phyloP scores from a whole-genome alignment of 495 filamentous ascomycete species.

The Tetracladium setigerum region DNA sequence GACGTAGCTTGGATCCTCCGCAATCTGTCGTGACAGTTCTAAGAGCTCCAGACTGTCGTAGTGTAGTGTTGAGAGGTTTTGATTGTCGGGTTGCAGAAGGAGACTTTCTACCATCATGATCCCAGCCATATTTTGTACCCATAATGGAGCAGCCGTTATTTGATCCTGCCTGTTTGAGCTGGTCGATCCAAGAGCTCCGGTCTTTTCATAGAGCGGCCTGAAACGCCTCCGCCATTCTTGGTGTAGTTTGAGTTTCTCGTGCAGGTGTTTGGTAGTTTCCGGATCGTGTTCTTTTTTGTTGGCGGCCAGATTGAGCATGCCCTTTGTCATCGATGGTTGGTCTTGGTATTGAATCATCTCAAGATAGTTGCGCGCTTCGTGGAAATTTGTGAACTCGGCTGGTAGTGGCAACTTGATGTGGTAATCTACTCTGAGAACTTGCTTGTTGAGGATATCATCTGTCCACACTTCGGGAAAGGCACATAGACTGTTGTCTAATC shows the following conservation, averaged over 20 bases:
- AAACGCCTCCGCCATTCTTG: not conserved
- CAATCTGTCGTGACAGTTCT: not conserved
- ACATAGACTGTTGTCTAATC: not conserved
- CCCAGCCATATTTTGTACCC: not conserved
- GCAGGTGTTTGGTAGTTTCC: not conserved
- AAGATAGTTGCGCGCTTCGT: not conserved
- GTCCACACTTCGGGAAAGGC: not conserved
- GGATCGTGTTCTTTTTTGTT: not conserved
- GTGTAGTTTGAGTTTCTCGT: not conserved
- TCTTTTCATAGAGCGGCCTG: not conserved
- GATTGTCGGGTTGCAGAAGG: not conserved
- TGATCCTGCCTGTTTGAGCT: not conserved
- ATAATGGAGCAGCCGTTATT: not conserved
- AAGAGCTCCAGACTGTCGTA: not conserved
- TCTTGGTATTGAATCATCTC: not conserved
- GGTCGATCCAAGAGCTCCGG: not conserved
- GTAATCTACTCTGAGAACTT: too few species aligned
- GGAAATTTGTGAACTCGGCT: not conserved
- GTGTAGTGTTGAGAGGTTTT: not conserved
- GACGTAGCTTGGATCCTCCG: not conserved
- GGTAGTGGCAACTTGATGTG: not conserved
- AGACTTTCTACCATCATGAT: not conserved
- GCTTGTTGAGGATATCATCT: not conserved
- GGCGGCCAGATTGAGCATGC: not conserved
- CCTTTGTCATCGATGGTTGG: not conserved